Percentiles rank a stretch among this genome's conserved stretches.
These are phyloP conservation scores for Murraya koenigii DNA, from an alignment of 345 rosid genomes.

Conservation along the genomic window DNA sequence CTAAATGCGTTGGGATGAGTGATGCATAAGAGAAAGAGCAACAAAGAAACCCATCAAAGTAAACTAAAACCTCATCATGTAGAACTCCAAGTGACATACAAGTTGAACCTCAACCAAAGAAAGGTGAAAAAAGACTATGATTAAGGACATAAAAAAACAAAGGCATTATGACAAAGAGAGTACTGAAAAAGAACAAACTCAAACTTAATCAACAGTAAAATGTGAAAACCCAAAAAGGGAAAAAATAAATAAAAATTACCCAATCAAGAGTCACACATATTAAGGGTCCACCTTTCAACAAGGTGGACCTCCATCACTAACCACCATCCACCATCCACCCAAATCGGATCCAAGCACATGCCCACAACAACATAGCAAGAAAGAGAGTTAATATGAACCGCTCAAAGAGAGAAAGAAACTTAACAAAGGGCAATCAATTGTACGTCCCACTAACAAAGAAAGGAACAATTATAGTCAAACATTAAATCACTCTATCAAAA, in stretches of 20 bases:
- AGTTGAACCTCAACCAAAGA: not conserved
- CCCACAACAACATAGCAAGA: conserved; percentile 25
- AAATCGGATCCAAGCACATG: conserved; percentile 33
- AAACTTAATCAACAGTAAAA: conserved; percentile 3
- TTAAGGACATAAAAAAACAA: not conserved
- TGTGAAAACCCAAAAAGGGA: conserved; percentile 20
- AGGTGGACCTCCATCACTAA: conserved; percentile 40
- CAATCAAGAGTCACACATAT: conserved; percentile 12
- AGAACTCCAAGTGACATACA: not conserved
- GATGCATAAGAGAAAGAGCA: not conserved
- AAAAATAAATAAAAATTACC: not conserved
- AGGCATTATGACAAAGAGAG: conserved; percentile 1
- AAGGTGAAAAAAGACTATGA: not conserved
- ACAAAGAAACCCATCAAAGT: not conserved
- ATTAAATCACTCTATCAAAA: conserved; percentile 29
- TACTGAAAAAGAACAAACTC: not conserved
- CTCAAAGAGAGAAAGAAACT: conserved; percentile 21
- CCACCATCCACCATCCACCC: conserved; percentile 36
- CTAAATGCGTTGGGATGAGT: not conserved
- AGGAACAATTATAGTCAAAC: conserved; percentile 38
- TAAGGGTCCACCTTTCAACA: conserved; percentile 23
- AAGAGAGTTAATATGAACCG: conserved; percentile 17
- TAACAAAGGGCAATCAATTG: conserved; percentile 44
- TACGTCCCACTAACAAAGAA: conserved; percentile 41
- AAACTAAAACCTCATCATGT: not conserved